Conservation (phyloP, 371 early-diverging fungal species). For the Nematocida homosporus region DNA sequence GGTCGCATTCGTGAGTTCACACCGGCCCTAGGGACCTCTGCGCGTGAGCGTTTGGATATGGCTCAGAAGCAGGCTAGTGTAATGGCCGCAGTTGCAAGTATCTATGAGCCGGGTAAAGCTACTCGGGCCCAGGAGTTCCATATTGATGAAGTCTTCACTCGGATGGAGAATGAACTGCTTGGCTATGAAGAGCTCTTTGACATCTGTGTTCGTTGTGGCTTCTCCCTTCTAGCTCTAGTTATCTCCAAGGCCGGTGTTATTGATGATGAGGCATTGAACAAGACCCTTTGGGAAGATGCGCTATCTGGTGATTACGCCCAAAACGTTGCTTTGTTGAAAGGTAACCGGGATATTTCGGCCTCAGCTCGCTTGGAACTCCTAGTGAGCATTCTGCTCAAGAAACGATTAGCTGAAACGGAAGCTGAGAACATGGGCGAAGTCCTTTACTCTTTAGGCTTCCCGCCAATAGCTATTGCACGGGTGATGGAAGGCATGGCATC, state of each 20-base stretch:
- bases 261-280: conserved; percentile 16
- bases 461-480: conserved; percentile 13
- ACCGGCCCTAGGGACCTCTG: conserved; percentile 9
- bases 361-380: conserved; percentile 18
- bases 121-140: not conserved
- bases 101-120: not conserved
- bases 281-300: conserved; percentile 39
- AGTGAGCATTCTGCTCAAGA: conserved; percentile 32
- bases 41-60: conserved; percentile 45
- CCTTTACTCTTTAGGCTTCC: conserved; percentile 21
- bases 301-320: conserved; percentile 36
- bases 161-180: conserved; percentile 41
- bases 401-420: conserved; percentile 3
- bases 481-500: conserved; percentile 35
- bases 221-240: conserved; percentile 46
- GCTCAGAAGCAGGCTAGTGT: conserved; percentile 48
- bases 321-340: conserved; percentile 1
- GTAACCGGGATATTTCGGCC: conserved; percentile 24
- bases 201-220: conserved; percentile 47
- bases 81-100: conserved; percentile 13
- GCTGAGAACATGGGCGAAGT: conserved; percentile 38
- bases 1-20: conserved; percentile 31
- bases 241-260: conserved; percentile 28
- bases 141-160: conserved; percentile 23
- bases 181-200: conserved; percentile 57